Conservation (phyloP, 371 early-diverging fungal species). For the Rhizomucor pusillus region DNA sequence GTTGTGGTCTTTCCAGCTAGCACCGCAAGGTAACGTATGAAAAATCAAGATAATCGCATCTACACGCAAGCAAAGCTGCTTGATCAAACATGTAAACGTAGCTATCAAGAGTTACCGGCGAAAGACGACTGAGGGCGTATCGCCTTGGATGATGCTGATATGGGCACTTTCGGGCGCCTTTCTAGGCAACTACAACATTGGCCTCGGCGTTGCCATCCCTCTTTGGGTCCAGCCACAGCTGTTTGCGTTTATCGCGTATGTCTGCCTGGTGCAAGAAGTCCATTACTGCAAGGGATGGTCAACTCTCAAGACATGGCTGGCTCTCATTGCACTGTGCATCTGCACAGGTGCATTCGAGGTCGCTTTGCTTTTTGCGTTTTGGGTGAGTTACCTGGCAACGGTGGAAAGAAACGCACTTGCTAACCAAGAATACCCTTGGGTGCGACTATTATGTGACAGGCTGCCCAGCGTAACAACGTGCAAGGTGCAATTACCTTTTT, state of each 20-base stretch:
- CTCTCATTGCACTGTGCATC: conserved; percentile 9
- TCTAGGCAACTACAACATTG: conserved; percentile 51
- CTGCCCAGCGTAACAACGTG: conserved; percentile 9
- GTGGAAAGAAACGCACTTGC: neutral
- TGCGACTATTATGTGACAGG: too few species aligned
- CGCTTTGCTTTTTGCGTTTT: conserved; percentile 23
- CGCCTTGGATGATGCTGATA: conserved; percentile 43
- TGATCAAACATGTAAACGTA: conserved; percentile 4
- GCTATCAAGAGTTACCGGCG: conserved; percentile 32
- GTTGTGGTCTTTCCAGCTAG: conserved; percentile 60
- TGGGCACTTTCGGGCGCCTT: conserved; percentile 47
- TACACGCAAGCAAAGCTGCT: too few species aligned
- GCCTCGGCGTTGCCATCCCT: conserved; percentile 45
- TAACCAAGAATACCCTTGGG: too few species aligned
- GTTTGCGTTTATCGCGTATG: conserved; percentile 37
- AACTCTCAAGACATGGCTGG: neutral
- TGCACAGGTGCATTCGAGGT: conserved; percentile 23
- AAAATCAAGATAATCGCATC: neutral
- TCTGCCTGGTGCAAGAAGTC: conserved; percentile 45
- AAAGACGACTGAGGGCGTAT: conserved; percentile 47
- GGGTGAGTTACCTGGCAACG: too few species aligned
- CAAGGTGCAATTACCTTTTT: conserved; percentile 29
- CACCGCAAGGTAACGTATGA: conserved; percentile 45
- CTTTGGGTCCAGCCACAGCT: conserved; percentile 56
- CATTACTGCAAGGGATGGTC: conserved; percentile 36